Percentiles rank a stretch among this genome's conserved stretches.
phyloP scores from a whole-genome alignment of 2,329 filamentous ascomycete genomes.

The Trichophyton mentagrophytes region DNA sequence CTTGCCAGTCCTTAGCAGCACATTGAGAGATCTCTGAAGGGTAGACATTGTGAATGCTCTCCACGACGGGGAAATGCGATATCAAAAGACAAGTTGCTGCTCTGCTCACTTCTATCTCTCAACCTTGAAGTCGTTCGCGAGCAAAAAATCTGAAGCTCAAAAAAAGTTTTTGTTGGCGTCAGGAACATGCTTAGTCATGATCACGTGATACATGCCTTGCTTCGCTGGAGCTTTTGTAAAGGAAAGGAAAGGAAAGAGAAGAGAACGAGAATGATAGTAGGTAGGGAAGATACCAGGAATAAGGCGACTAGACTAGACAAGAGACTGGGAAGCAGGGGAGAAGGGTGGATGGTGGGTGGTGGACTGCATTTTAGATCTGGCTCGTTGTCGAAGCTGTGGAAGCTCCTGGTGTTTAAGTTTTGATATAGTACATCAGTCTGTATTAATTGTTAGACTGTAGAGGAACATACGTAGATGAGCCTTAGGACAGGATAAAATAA shows the following conservation, averaged over 20 bases:
- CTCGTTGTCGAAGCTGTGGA: too few species aligned
- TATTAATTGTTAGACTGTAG: too few species aligned
- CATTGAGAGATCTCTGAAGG: slow-evolving; percentile 63
- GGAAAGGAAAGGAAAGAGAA: too few species aligned
- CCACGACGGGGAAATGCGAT: neutral
- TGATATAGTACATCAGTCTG: too few species aligned
- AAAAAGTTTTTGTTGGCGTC: slow-evolving; percentile 18
- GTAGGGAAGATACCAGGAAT: too few species aligned
- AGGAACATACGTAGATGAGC: neutral
- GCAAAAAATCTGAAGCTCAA: neutral
- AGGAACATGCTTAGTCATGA: slow-evolving; percentile 23
- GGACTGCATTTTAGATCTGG: too few species aligned
- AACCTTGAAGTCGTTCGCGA: neutral
- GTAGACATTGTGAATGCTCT: slow-evolving; percentile 55
- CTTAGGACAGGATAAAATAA: neutral
- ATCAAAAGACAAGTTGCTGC: neutral
- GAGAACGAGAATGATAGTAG: too few species aligned
- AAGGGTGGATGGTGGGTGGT: too few species aligned
- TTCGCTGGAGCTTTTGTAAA: too few species aligned
- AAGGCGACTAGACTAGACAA: too few species aligned
- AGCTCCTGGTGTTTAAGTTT: too few species aligned
- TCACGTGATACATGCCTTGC: neutral
- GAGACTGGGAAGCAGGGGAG: too few species aligned
- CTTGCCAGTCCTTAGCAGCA: slow-evolving; percentile 72
- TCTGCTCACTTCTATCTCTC: neutral